Evolutionary conservation across 106 monocot species (phyloP), one percentile per base, ranked within the genome.

Genomic region (Chionographis japonica): DNA sequence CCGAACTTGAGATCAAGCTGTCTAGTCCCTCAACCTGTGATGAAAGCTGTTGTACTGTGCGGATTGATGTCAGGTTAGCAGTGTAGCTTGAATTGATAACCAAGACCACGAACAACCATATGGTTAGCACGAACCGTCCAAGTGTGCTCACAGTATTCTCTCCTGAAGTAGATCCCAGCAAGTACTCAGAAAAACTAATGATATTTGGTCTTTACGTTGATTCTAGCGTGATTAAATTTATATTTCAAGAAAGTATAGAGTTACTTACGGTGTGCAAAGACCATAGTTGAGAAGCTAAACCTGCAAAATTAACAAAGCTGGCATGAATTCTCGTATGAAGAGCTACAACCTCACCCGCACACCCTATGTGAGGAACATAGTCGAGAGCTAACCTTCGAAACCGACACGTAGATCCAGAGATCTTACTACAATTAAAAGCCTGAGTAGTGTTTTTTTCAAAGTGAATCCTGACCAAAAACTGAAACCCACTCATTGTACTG

Each of bases 211-310:
- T 36, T 56, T 20, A 52, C 39, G 35, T 56, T 4, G 3, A n/a
- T 61, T 35, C 6, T 37, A 12, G 36, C 6, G 2, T 40, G 8
- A 13, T 4, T 41, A 53, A 8, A 2, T 7, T 4, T n/a, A 2
- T 3, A 14, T 7, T 0, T 2, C n/a, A 65, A 38, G 41, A 53
- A 4, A 18, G 41, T 39, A 7, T 2, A n/a, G 11, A 8, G 37
- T 70, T 50, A 81, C 88, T 77, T 86, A 95, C 95, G 81, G 70
- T 95, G 95, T n/a, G 91, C 86, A 63, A 86, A 95, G 59, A 95
- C 88, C 95, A 95, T 95, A 50, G 95, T 95, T 43, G 95, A 95
- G 77, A 91, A 91, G 65, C 95, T 91, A 72, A 95, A 95, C 95
- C 94, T 94, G 94, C 74, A 85, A 78, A 9, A 68, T 46, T 35